A percentile compares a stretch with the other conserved stretches of the same genome.
Evolutionary conservation across 2,329 filamentous ascomycete species (phyloP).

Genomic region (Emmonsia crescens): DNA sequence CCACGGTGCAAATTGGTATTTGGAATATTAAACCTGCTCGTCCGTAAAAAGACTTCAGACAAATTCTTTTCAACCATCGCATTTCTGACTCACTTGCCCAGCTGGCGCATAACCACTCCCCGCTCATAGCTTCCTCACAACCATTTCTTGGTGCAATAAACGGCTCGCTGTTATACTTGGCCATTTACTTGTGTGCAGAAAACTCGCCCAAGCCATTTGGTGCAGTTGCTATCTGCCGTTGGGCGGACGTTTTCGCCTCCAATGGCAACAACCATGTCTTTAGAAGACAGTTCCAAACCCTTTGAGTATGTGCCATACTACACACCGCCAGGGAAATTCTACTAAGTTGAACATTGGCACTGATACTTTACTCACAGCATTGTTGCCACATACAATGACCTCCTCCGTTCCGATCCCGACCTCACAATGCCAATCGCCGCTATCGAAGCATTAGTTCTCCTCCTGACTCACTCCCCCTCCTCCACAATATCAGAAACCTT

Average conservation of each 20-base stretch:
- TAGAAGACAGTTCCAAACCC: conserved; percentile 19
- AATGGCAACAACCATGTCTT: conserved; percentile 22
- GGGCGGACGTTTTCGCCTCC: conserved; percentile 7
- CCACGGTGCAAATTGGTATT: neutral
- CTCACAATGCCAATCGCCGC: conserved; percentile 93
- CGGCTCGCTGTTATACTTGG: neutral
- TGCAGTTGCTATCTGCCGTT: neutral
- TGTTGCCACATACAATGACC: conserved; percentile 53
- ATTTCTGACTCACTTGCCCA: neutral
- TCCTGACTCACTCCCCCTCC: conserved; percentile 67
- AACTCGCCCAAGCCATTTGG: too few relatives aligned
- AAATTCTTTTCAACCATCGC: neutral
- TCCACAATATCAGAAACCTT: conserved; percentile 92
- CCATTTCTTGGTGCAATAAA: neutral
- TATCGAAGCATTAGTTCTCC: conserved; percentile 80
- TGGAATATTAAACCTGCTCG: neutral
- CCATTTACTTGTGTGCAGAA: neutral
- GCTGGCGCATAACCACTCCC: neutral
- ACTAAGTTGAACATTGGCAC: neutral
- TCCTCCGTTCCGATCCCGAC: conserved; percentile 61
- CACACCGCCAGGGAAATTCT: neutral
- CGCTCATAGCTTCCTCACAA: neutral
- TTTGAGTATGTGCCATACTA: conserved; percentile 1
- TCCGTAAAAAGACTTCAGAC: neutral
- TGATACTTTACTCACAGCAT: conserved; percentile 35